These are phyloP conservation scores for Epichloe typhina DNA, from an alignment of 2,329 filamentous ascomycete genomes.

Conservation along the genomic window DNA sequence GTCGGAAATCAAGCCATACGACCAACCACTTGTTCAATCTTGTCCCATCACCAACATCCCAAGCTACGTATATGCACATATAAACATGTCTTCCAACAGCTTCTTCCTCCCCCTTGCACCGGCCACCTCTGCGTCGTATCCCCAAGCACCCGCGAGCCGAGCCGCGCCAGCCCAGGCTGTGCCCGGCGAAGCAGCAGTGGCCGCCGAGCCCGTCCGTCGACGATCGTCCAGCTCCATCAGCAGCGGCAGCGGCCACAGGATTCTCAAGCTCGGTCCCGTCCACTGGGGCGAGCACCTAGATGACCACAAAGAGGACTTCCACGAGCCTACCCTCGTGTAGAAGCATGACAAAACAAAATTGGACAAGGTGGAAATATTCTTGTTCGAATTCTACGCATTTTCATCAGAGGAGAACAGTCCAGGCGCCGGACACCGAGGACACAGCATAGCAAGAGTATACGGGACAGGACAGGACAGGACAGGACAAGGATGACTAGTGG, in stretches of 20 bases:
- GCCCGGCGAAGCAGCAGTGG: slow-evolving; percentile 13
- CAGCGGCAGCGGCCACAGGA: slow-evolving; percentile 29
- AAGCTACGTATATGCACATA: not conserved
- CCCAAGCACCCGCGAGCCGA: slow-evolving; percentile 25
- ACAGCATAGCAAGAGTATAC: not conserved
- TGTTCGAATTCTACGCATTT: not conserved
- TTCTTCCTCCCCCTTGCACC: slow-evolving; percentile 47
- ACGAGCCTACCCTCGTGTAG: slow-evolving; percentile 25
- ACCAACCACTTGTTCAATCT: too few species aligned
- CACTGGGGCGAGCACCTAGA: slow-evolving; percentile 49
- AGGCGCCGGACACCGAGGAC: not conserved
- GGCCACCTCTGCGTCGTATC: slow-evolving; percentile 42
- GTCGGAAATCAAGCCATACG: not conserved
- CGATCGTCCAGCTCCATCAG: slow-evolving; percentile 44
- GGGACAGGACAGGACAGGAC: not conserved
- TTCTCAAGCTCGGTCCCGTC: slow-evolving; percentile 52
- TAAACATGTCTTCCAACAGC: slow-evolving; percentile 7
- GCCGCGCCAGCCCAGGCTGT: slow-evolving; percentile 5
- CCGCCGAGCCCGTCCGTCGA: slow-evolving; percentile 19
- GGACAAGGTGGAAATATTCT: slow-evolving; percentile 16
- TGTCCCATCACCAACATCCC: not conserved
- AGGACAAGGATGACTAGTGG: not conserved
- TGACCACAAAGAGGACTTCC: slow-evolving; percentile 43
- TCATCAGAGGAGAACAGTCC: not conserved
- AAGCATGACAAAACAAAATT: slow-evolving; percentile 14